Conservation (phyloP, 306 rosid genomes). For the Begonia loranthoides region DNA sequence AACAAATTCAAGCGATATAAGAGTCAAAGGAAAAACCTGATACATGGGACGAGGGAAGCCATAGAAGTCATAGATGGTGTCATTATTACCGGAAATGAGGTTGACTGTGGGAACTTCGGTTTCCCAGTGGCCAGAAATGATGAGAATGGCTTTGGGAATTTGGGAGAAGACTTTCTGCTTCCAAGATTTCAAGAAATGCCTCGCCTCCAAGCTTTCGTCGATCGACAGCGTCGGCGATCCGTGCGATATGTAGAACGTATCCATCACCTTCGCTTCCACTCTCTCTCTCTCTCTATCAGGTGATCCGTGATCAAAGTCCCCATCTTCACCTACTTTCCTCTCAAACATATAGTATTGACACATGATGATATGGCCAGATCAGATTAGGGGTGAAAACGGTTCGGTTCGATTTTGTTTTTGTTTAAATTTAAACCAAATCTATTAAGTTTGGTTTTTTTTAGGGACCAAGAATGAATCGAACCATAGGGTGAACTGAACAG, state of each 20-base stretch:
- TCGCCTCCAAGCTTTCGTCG: conserved; percentile 34
- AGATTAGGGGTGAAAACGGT: no score
- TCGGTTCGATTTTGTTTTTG: no score
- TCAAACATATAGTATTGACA: no score
- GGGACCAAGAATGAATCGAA: no score
- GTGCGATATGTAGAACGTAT: conserved; percentile 56
- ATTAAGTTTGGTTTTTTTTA: no score
- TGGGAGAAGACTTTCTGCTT: conserved; percentile 18
- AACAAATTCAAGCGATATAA: no score
- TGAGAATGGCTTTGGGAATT: conserved; percentile 36
- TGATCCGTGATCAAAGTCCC: no score
- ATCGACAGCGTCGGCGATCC: conserved; percentile 51
- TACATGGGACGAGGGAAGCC: conserved; percentile 57
- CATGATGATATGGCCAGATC: no score
- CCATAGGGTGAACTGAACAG: no score
- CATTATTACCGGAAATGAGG: conserved; percentile 21
- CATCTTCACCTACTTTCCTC: no score
- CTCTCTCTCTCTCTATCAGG: background rate
- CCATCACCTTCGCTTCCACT: background rate
- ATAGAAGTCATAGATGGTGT: conserved; percentile 71
- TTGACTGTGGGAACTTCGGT: conserved; percentile 46
- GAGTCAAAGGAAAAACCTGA: no score
- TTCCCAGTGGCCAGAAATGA: conserved; percentile 68
- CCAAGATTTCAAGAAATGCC: conserved; percentile 45
- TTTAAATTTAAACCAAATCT: no score